Percentiles rank a stretch among this genome's conserved stretches.
Conservation (phyloP, 2,329 filamentous ascomycete species). For the Neonectria ditissima region DNA sequence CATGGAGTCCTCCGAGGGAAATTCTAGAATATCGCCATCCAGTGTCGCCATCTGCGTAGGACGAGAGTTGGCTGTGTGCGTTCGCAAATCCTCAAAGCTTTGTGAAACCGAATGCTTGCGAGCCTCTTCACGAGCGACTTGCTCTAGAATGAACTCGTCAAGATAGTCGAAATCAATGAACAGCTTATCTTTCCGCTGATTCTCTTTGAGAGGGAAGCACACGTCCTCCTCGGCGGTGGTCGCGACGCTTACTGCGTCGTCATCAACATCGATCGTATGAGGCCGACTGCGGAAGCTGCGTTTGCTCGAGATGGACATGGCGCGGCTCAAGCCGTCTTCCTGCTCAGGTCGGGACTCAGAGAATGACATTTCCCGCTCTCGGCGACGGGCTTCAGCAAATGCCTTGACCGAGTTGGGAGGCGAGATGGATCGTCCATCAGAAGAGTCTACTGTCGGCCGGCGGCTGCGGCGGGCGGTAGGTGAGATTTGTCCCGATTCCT, state of each 20-base stretch:
- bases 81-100: slow-evolving; percentile 50
- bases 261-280: slow-evolving; percentile 70
- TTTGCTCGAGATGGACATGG: slow-evolving; percentile 76
- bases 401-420: slow-evolving; percentile 98
- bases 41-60: slow-evolving; percentile 58
- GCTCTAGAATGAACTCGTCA: slow-evolving; percentile 84
- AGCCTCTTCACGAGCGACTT: slow-evolving; percentile 61
- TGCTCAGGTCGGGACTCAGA: slow-evolving; percentile 59
- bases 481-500: slow-evolving; percentile 74
- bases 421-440: slow-evolving; percentile 77
- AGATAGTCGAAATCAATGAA: slow-evolving; percentile 93
- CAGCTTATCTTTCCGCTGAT: slow-evolving; percentile 75
- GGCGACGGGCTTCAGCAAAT: slow-evolving; percentile 89
- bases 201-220: slow-evolving; percentile 84
- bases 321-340: slow-evolving; percentile 71
- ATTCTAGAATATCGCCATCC: slow-evolving; percentile 69
- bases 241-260: slow-evolving; percentile 71
- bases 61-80: slow-evolving; percentile 42
- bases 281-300: slow-evolving; percentile 68
- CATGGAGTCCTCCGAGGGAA: slow-evolving; percentile 60
- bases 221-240: slow-evolving; percentile 86
- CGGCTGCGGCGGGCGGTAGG: slow-evolving; percentile 59
- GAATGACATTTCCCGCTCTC: slow-evolving; percentile 77
- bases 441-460: slow-evolving; percentile 68
- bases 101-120: slow-evolving; percentile 59